Base-by-base conservation (phyloP, 108 stramenopile species). In the Cyclotella distinguenda region DNA sequence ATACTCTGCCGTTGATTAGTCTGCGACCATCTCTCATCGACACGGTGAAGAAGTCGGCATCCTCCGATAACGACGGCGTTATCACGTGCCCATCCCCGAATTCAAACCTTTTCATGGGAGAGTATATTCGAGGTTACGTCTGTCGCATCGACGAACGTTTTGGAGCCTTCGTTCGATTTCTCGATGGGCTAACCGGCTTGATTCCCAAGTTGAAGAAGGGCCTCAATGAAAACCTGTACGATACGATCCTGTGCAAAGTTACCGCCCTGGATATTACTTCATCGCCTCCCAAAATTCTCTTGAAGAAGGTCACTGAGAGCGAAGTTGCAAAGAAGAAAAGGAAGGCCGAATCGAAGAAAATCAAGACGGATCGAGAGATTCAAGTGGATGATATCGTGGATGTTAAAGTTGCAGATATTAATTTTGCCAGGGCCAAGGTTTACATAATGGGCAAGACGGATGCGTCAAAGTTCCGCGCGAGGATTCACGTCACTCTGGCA, bases 111-210 rank as follows among this genome's bases (percentile, higher is more conserved):
- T 91, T 80, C 58, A 82, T 85, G 51, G 88, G 89, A 10, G 86
- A 84, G 13, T 57, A 62, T 19, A 77, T 91, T 25, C 70, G 69
- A 8, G 94, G 94, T 21, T 90, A 79, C 61, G 85, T 89, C 22
- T 63, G 81, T 18, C 65, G 85, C 21, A 77, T 87, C 52, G 89
- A 90, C 62, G 64, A 63, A 11, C 82, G 88, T 8, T 79, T 84
- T 59, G 94, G 94, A 36, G 87, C 89, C 18, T 95, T 95, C 50
- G 70, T 95, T 28, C 80, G 86, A 11, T 95, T 92, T 64, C 63
- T 87, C 34, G 83, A 89, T 70, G 82, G 84, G 25, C 68, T 92
- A 32, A 90, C 94, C 23, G 94, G 89, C 15, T 60, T 95, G 12
- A 79, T 91, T 12, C 89, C 90, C 0, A 89, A 89, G 64, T 70